Percentiles rank a stretch among this genome's conserved stretches.
These are phyloP conservation scores for Colletotrichum eremochloae DNA, from an alignment of 2,329 filamentous ascomycete genomes.

Conservation along the genomic window DNA sequence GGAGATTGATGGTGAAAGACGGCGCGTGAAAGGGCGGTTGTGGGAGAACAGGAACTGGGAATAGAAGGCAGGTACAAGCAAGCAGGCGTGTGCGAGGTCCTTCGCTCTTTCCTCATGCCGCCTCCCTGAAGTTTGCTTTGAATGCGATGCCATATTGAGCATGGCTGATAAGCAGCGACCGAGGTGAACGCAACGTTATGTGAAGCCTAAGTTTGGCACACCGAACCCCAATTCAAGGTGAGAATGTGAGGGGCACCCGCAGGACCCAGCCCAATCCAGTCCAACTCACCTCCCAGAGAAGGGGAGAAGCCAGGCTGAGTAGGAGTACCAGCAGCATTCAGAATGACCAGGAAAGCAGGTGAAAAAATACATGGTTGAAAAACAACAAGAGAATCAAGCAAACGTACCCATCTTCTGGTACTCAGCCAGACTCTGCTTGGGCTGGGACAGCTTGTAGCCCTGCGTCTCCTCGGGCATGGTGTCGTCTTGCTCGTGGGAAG, in stretches of 20 bases:
- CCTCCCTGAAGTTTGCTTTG: not conserved
- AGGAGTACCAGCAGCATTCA: not conserved
- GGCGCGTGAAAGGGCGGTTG: not conserved
- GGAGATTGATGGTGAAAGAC: not conserved
- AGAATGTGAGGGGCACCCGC: constrained; percentile 29
- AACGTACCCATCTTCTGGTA: constrained; percentile 91
- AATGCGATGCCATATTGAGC: constrained; percentile 2
- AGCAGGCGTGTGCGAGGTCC: not conserved
- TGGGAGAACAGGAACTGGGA: not conserved
- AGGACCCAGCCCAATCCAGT: constrained; percentile 13
- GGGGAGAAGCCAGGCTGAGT: not conserved
- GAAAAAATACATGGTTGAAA: constrained; percentile 2
- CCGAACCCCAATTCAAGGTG: constrained; percentile 15
- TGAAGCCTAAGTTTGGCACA: constrained; percentile 13
- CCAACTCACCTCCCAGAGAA: constrained; percentile 3
- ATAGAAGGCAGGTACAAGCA: constrained; percentile 22
- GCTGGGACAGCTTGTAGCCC: constrained; percentile 97
- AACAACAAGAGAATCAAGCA: not conserved
- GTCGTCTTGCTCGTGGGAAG: constrained; percentile 78
- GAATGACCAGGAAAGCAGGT: constrained; percentile 8
- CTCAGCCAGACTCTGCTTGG: constrained; percentile 95
- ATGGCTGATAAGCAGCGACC: constrained; percentile 3
- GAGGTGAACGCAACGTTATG: constrained; percentile 14
- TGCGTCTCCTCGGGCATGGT: constrained; percentile 88
- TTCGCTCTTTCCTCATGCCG: constrained; percentile 12